Evolutionary conservation across 345 rosid species (phyloP), one percentile per base, ranked within the genome.

Genomic region (Corchorus olitorius): DNA sequence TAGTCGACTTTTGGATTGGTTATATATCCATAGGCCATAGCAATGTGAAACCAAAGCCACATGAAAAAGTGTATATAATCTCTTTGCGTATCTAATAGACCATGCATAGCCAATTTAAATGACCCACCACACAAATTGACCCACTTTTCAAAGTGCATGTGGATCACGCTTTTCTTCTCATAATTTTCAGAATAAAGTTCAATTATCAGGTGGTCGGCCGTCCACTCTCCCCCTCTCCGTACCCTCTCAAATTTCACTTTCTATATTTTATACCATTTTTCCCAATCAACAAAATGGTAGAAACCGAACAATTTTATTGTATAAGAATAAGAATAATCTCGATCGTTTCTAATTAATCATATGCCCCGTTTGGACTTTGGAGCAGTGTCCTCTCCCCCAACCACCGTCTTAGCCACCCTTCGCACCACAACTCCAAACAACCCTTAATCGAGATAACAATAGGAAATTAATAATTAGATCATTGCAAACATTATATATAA

Each of bases 181-280:
- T 1, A 39, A 17, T 70, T 34, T 76, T 80, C 71, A 73, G 64
- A 68, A 50, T 75, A 67, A 77, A 79, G 79, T 71, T 74, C 52
- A 75, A 81, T 76, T 65, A 85, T 79, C 79, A 66, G 79, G 79
- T 63, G 81, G 80, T 75, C 83, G 80, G 73, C 82, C 84, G 79
- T 79, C 83, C 81, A 81, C 60, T 59, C 73, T 17, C 53, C n/a
- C 6, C 17, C 8, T 19, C 20, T 19, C 20, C 52, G 41, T 16
- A n/a, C 35, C 27, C 27, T 1, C 6, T 34, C 34, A 37, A 19
- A 48, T 70, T 60, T 66, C 81, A 49, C 78, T 84, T 79, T 77
- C 80, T 65, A 15, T 3, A 20, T n/a, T 49, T 65, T 4, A 22
- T n/a, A 4, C 41, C 55, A 13, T 1, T 8, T 0, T 5, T 19